Percentiles rank a stretch among this genome's conserved stretches.
Evolutionary conservation across 1,284 basidiomycete species (phyloP).

Genomic region (Waitea zeae): DNA sequence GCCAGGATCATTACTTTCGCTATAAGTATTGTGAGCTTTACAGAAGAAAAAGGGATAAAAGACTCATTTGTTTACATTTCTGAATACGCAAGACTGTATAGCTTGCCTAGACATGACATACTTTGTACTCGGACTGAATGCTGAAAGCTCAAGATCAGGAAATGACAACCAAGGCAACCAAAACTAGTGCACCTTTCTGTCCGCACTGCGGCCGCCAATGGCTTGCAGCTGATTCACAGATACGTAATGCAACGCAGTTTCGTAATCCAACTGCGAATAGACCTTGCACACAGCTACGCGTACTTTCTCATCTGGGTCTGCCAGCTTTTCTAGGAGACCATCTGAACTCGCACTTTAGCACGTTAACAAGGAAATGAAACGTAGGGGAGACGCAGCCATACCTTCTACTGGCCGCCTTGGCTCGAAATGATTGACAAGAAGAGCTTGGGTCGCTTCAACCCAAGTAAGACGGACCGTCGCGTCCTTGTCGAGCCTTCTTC

Average conservation of each 20-base stretch:
- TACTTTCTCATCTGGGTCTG: constrained; percentile 87
- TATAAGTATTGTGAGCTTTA: constrained; percentile 16
- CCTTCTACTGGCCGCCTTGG: constrained; percentile 50
- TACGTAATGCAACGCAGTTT: constrained; percentile 76
- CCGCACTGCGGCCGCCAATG: constrained; percentile 60
- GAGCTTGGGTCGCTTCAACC: constrained; percentile 50
- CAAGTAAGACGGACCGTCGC: constrained; percentile 61
- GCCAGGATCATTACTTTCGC: constrained; percentile 62
- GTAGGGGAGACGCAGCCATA: constrained; percentile 6
- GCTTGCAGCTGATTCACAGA: constrained; percentile 41
- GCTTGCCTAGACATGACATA: constrained; percentile 55
- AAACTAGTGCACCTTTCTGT: constrained; percentile 59
- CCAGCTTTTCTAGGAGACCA: constrained; percentile 45
- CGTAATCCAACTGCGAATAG: constrained; percentile 79
- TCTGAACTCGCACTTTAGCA: constrained; percentile 20
- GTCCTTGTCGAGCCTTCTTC: constrained; percentile 65
- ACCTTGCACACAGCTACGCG: constrained; percentile 73
- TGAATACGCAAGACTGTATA: constrained; percentile 73
- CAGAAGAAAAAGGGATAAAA: too few relatives aligned
- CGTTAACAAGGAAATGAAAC: constrained; percentile 4
- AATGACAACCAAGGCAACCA: background rate
- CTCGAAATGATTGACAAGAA: constrained; percentile 56
- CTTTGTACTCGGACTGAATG: constrained; percentile 72
- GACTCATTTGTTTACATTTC: constrained; percentile 71
- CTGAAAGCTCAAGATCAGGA: constrained; percentile 17